phyloP scores from a whole-genome alignment of 2,329 filamentous ascomycete genomes.

The Reticulascus tulasneorum region DNA sequence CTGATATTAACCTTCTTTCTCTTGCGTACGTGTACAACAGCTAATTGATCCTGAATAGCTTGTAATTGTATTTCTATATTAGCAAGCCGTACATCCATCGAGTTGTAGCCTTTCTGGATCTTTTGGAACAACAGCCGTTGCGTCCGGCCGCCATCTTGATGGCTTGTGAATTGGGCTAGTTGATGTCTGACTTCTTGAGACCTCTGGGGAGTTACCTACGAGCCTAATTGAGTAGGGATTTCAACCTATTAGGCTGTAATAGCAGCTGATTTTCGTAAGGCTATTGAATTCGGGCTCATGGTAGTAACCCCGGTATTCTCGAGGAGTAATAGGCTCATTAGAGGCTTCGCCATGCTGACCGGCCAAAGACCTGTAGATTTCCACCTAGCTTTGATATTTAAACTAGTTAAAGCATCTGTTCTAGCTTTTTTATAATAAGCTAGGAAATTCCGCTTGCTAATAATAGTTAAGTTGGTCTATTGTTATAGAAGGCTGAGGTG shows the following conservation, averaged over 20 bases:
- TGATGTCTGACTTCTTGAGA: background rate
- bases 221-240: background rate
- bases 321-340: background rate
- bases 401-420: background rate
- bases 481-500: background rate
- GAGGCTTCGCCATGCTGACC: background rate
- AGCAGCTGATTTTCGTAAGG: too few species aligned
- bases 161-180: background rate
- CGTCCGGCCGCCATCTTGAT: background rate
- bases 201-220: background rate
- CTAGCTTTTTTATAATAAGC: slow-evolving; percentile 1
- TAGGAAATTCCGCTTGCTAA: slow-evolving; percentile 2
- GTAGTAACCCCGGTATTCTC: background rate
- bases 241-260: too few species aligned
- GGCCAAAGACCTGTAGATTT: slow-evolving; percentile 1
- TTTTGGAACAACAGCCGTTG: background rate
- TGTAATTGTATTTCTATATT: background rate
- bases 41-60: background rate
- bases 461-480: background rate
- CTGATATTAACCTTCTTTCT: background rate
- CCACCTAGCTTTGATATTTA: slow-evolving; percentile 1
- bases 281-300: background rate
- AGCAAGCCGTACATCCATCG: background rate
- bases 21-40: background rate
- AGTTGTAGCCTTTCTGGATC: background rate